Conservation (phyloP, 2,329 filamentous ascomycete genomes). For the Colletotrichum tropicicola region DNA sequence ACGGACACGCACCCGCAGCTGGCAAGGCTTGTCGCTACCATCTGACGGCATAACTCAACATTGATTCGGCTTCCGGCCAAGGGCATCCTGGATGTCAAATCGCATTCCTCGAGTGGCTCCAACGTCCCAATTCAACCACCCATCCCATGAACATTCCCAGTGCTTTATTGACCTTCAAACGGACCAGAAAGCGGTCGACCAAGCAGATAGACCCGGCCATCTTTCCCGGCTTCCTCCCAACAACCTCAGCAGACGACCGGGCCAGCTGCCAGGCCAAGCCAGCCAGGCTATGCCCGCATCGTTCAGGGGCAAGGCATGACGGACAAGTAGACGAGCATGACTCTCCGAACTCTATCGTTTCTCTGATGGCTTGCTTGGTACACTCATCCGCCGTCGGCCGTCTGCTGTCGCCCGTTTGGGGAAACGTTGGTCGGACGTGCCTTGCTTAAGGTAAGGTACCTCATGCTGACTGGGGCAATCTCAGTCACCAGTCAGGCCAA, state of each 20-base stretch:
- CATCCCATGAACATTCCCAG: not conserved
- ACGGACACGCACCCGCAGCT: slow-evolving; percentile 24
- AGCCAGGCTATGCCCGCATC: not conserved
- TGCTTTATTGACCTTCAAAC: slow-evolving; percentile 1
- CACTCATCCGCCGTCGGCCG: not conserved
- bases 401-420: not conserved
- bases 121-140: slow-evolving; percentile 1
- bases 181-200: not conserved
- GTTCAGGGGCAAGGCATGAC: slow-evolving; percentile 19
- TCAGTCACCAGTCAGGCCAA: not conserved
- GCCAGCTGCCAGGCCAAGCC: no score
- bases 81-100: slow-evolving; percentile 9
- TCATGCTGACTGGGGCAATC: not conserved
- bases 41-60: slow-evolving; percentile 18
- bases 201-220: not conserved
- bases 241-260: not conserved
- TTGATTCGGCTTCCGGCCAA: slow-evolving; percentile 11
- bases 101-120: slow-evolving; percentile 9
- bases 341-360: not conserved
- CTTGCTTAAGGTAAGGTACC: not conserved
- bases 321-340: not conserved
- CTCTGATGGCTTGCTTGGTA: not conserved
- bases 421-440: not conserved
- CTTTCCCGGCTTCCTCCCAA: not conserved
- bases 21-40: slow-evolving; percentile 5